Conservation (phyloP, 1,284 basidiomycete genomes). For the Gomphus sp. region DNA sequence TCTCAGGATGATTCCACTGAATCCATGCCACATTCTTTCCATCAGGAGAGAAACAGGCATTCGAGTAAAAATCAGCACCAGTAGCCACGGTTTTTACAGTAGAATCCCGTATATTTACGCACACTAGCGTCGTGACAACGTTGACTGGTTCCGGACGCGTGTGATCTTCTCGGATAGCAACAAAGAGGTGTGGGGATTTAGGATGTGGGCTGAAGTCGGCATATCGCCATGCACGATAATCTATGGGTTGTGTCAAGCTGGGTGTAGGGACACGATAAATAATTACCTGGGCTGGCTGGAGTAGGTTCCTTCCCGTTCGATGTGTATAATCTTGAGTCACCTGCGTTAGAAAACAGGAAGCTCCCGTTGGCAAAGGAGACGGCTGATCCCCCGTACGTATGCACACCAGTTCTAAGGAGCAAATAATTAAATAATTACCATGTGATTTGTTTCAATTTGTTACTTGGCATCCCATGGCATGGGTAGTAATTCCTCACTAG, state of each 20-base stretch:
- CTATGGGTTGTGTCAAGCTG: conserved; percentile 1
- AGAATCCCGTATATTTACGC: conserved; percentile 19
- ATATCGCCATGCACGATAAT: conserved; percentile 22
- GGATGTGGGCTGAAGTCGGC: conserved; percentile 19
- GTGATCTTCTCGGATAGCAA: conserved; percentile 32
- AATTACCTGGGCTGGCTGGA: conserved; percentile 22
- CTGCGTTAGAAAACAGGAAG: conserved; percentile 28
- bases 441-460: conserved; percentile 12
- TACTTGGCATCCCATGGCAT: conserved; percentile 1
- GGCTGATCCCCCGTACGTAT: conserved; percentile 32
- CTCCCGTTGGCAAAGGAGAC: conserved; percentile 21
- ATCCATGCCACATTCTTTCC: conserved; percentile 28
- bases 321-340: conserved; percentile 17
- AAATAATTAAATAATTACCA: conserved; percentile 24
- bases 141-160: conserved; percentile 25
- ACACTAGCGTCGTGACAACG: conserved; percentile 27
- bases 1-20: conserved; percentile 21
- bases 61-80: conserved; percentile 32
- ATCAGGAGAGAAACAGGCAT: conserved; percentile 26
- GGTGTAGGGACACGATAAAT: not conserved
- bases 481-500: not conserved
- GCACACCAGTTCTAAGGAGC: conserved; percentile 26
- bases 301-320: conserved; percentile 14
- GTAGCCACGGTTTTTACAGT: conserved; percentile 16
- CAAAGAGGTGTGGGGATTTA: conserved; percentile 18